Base-by-base conservation (phyloP, 352 stramenopile genomes). In the Pythium aristosporum region DNA sequence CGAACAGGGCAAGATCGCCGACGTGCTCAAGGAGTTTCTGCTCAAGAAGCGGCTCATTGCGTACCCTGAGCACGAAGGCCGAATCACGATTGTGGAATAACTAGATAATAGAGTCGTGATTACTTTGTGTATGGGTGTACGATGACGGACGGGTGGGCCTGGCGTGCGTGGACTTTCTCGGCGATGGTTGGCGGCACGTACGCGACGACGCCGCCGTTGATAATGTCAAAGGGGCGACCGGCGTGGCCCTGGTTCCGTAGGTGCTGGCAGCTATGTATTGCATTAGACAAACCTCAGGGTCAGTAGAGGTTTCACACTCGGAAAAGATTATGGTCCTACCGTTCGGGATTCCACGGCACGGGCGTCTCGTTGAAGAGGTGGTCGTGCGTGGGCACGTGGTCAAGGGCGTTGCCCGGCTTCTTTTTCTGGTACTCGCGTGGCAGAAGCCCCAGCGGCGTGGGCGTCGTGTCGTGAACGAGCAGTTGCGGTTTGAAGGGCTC, bases 291-390 rank as follows among this genome's bases (percentile, higher is more conserved):
- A 12, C 34, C 11, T 13, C 34, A 39, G 25, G 25, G 11, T 39
- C 8, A 39, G 34, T 13, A 39, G 4, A 30, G 34, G 34, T 8
- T 12, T 55, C 13, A 34, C 16, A 5, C 5, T 16, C 5, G 15
- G 18, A n/a, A 6, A 1, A 46, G 43, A 44, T 5, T 12, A 15
- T 46, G 58, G 9, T 13, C 34, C 34, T 56, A 89, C 82, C 82
- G 69, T 61, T 90, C 72, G 23, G 72, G 63, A 39, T 82, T 76
- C 73, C 82, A 75, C 3, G 82, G 66, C 25, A 87, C 53, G 1
- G 82, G 74, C 37, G 75, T 88, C 54, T 85, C 74, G 60, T 89
- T 91, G 61, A 93, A 93, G 44, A 93, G 69, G 4, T 79, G 81
- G 36, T 85, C 72, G 61, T 89, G 77, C 8, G 80, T 74, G 25